These are phyloP conservation scores for Darksidea phi DNA, from an alignment of 495 filamentous ascomycete species.

Conservation along the genomic window DNA sequence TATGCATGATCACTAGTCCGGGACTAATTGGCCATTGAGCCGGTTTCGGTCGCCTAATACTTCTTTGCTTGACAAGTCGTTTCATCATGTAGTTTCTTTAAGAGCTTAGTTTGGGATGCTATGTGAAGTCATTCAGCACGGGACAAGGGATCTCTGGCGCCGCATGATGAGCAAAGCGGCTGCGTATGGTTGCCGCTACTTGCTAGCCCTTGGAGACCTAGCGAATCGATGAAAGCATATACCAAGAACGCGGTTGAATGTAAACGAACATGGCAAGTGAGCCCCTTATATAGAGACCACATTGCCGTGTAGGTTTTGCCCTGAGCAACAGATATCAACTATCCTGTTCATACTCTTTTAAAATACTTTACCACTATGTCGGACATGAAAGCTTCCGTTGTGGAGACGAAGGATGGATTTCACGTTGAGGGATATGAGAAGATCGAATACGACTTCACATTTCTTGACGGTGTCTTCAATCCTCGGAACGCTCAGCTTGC, in stretches of 20 bases:
- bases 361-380: slow-evolving; percentile 50
- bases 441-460: slow-evolving; percentile 66
- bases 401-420: slow-evolving; percentile 56
- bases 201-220: background rate
- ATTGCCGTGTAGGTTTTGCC: background rate
- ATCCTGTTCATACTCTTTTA: background rate
- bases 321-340: background rate
- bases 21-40: background rate
- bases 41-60: background rate
- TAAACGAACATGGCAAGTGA: background rate
- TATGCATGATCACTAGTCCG: background rate
- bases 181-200: slow-evolving; percentile 1
- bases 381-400: slow-evolving; percentile 58
- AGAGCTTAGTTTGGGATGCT: background rate
- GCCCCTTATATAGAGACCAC: background rate
- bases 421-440: slow-evolving; percentile 65
- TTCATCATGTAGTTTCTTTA: background rate
- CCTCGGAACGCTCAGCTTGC: slow-evolving; percentile 53
- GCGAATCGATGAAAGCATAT: background rate
- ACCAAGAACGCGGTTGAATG: background rate
- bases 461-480: slow-evolving; percentile 63
- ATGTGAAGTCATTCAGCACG: background rate
- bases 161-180: background rate
- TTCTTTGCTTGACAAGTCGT: background rate
- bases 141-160: background rate